Evolutionary conservation across 2,329 filamentous ascomycete species (phyloP), one percentile per base, ranked within the genome.

Genomic region (Neofusicoccum kwambonambiense): DNA sequence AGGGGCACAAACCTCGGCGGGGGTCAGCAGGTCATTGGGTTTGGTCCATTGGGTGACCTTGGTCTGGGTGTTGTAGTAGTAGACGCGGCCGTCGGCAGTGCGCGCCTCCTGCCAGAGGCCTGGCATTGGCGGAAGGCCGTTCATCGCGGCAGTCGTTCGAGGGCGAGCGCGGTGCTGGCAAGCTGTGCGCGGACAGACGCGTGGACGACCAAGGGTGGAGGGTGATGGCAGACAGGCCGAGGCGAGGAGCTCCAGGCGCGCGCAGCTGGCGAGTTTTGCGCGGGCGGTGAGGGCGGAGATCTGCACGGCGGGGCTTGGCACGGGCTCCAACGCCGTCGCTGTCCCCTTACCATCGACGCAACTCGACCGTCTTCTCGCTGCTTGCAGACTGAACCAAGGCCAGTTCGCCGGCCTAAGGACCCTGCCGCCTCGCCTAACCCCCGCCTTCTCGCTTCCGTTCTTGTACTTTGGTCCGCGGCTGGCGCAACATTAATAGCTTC

Each of bases 41-140:
- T 97, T 98, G 45, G 88, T 89, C 95, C 95, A 99, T 85, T 93
- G 90, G 37, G 95, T 98, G 68, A 85, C 87, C 75, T 96, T 96
- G 15, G 93, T 97, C 67, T 87, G 80, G 12, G 88, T 81, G 76
- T 99, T 96, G 83, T 93, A 96, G 77, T 96, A 99, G 78, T 99
- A 99, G 52, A 88, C 84, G 70, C 91, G 88, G 69, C 93, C 94
- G 73, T 97, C 93, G 2, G 88, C 81, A 70, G 90, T 91, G 70
- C 88, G 89, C 70, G 91, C 89, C 77, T 95, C 91, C 77, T 91
- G 89, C 93, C 93, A 97, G 49, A 86, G 75, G 80, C 74, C 84
- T 80, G 70, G 81, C 62, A 79, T 77, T 71, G 79, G 80, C 64
- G 80, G 80, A 70, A 80, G 80, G 66, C 84, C 86, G 76, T 86